Evolutionary conservation across 345 rosid genomes (phyloP), one percentile per base, ranked within the genome.

Genomic region (Aquilaria sinensis): DNA sequence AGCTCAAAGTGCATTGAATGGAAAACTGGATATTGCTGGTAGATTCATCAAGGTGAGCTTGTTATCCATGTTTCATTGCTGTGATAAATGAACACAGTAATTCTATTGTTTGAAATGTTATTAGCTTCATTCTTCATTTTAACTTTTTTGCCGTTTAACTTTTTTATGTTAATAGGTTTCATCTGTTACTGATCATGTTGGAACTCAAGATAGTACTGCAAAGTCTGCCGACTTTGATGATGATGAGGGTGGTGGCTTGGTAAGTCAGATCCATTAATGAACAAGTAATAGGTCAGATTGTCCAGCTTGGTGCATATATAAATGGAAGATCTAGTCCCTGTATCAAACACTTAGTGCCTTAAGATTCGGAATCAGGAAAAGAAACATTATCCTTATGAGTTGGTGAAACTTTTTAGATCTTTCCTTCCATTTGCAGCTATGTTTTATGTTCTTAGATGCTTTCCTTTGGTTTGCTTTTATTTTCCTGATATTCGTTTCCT

Each of bases 241-340:
- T 77, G 96, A 92, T 74, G 98, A 92, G 68, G 96, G 96, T 51
- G 96, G 96, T 64, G 98, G 98, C 49, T 67, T 92, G 89, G 98
- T 89, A 61, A 80, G 92, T 72, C 65, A 48, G 41, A 37, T 68
- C 0, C 4, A 37, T 37, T 34, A 34, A 6, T 37, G 5, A 8
- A 37, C 5, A 37, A 0, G 43, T 37, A 37, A 3, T 8, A 37
- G 43, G 43, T 37, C 43, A 37, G 5, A 37, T 5, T 37, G 43
- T 37, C 43, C 43, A 37, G 8, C 43, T 37, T 37, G 43, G 43
- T 37, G 43, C 5, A 5, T 37, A 4, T 37, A 37, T 5, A 37
- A 37, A 37, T 37, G 8, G 43, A 37, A 16, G 43, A 4, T 5
- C 43, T 37, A 8, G 8, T 4, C 43, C 43, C 43, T 37, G 43